Evolutionary conservation across 2,329 filamentous ascomycete species (phyloP), one percentile per base, ranked within the genome.

Genomic region (Periglandula ipomoeae): DNA sequence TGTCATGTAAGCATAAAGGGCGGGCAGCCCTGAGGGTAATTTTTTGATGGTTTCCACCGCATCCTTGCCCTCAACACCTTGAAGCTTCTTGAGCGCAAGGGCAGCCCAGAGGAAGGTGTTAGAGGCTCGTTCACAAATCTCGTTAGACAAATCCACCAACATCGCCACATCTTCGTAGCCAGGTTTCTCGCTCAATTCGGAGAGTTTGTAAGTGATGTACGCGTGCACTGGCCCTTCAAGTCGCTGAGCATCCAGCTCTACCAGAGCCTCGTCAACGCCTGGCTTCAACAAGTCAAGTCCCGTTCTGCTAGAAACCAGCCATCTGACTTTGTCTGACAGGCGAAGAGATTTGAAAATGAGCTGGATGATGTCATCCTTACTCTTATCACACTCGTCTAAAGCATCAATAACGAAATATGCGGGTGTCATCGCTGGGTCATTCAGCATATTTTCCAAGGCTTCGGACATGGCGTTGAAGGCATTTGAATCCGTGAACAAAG

Each of bases 351-450:
- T 48, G 23, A 52, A 51, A 32, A 74, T 62, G 10, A 72, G 55
- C 6, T 63, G 42, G n/a, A 74, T 59, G 44, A 74, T 65, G 34
- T 58, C 46, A 4, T 39, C 17, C 11, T 57, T 50, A 24, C 56
- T 62, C 17, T 30, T 51, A 30, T 50, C 53, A 51, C 71, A 76
- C 54, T 78, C 71, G 52, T 78, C 70, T 1, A 77, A 67, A 4
- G 68, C 72, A 56, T 77, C 71, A 44, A 77, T 60, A 5, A 75
- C 52, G 11, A 77, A 47, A 52, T 66, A 70, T 0, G 61, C 62
- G 0, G 4, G 57, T 5, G 52, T 47, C 15, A 70, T 48, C n/a
- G 37, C 53, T 2, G 59, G 52, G 46, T 74, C 69, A 48, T 61
- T 39, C 3, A 76, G 51, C 15, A 76, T 71, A 35, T 60, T 56